A percentile compares a stretch with the other conserved stretches of the same genome.
Conservation (phyloP, 2,329 filamentous ascomycete species). For the Biscogniauxia sp. region DNA sequence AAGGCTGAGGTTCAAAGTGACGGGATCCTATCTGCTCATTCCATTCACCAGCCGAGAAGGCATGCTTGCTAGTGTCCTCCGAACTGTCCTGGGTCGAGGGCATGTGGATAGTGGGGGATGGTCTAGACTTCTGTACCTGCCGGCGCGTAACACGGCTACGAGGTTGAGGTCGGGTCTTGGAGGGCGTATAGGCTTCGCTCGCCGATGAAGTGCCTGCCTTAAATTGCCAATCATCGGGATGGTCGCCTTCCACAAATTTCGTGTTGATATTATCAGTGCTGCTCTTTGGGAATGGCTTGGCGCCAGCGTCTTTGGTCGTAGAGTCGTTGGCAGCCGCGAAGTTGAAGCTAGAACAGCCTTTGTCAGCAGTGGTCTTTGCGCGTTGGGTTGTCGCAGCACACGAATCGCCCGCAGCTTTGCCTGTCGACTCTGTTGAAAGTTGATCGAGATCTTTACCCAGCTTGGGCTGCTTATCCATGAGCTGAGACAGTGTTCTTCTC, state of each 20-base stretch:
- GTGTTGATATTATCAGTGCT: conserved; percentile 63
- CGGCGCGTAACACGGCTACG: conserved; percentile 40
- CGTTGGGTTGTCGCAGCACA: conserved; percentile 4
- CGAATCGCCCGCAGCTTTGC: conserved; percentile 2
- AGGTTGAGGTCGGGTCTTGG: conserved; percentile 39
- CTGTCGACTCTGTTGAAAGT: neutral
- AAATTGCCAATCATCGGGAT: conserved; percentile 47
- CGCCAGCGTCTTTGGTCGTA: conserved; percentile 37
- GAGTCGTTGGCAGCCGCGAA: conserved; percentile 43
- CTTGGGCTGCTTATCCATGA: conserved; percentile 35
- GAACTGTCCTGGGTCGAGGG: conserved; percentile 21
- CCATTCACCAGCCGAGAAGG: conserved; percentile 55
- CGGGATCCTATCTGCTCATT: conserved; percentile 52
- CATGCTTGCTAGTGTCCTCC: conserved; percentile 26
- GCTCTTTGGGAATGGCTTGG: conserved; percentile 44
- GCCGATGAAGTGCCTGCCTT: conserved; percentile 44
- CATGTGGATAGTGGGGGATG: conserved; percentile 21
- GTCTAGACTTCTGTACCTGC: conserved; percentile 33
- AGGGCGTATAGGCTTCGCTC: conserved; percentile 28
- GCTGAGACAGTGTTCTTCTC: conserved; percentile 34
- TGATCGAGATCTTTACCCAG: conserved; percentile 4
- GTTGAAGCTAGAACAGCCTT: conserved; percentile 46
- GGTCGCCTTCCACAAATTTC: conserved; percentile 53
- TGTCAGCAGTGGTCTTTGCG: conserved; percentile 34
- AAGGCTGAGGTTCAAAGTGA: conserved; percentile 50